Conservation (phyloP, 2,329 filamentous ascomycete species). For the Talaromyces sp. region DNA sequence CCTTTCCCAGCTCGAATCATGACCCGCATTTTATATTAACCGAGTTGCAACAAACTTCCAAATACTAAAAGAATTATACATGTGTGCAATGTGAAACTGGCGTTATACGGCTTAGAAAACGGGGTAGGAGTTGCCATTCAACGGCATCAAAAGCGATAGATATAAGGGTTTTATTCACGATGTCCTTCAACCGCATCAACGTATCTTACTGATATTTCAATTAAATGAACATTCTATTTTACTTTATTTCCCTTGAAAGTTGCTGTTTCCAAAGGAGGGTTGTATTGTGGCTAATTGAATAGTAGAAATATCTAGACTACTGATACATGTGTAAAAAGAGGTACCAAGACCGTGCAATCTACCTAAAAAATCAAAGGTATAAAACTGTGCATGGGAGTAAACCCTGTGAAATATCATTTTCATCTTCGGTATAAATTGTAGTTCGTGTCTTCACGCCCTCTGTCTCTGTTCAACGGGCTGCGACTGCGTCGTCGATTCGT, state of each 20-base stretch:
- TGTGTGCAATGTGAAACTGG: background rate
- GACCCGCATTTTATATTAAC: conserved; percentile 41
- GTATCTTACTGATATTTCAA: background rate
- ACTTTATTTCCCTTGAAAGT: background rate
- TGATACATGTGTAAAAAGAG: conserved; percentile 1
- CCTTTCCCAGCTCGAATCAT: conserved; percentile 37
- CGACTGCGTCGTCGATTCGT: conserved; percentile 27
- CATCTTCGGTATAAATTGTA: conserved; percentile 21
- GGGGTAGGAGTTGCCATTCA: conserved; percentile 7
- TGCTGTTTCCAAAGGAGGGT: background rate
- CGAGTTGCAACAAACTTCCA: background rate
- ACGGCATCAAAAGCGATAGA: conserved; percentile 1
- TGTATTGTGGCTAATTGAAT: background rate
- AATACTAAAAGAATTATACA: background rate
- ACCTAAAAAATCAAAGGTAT: background rate
- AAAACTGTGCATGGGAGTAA: background rate
- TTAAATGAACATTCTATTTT: background rate
- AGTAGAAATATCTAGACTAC: background rate
- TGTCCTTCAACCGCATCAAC: conserved; percentile 9
- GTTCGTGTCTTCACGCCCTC: conserved; percentile 17
- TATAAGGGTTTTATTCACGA: background rate
- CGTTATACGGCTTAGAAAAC: background rate
- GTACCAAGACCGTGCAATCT: background rate
- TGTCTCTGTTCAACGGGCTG: conserved; percentile 27
- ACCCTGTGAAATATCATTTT: background rate